Percentiles rank a stretch among this genome's conserved stretches.
Evolutionary conservation across 176 grass and related monocot species (phyloP).

Genomic region (Oryza brachyantha): DNA sequence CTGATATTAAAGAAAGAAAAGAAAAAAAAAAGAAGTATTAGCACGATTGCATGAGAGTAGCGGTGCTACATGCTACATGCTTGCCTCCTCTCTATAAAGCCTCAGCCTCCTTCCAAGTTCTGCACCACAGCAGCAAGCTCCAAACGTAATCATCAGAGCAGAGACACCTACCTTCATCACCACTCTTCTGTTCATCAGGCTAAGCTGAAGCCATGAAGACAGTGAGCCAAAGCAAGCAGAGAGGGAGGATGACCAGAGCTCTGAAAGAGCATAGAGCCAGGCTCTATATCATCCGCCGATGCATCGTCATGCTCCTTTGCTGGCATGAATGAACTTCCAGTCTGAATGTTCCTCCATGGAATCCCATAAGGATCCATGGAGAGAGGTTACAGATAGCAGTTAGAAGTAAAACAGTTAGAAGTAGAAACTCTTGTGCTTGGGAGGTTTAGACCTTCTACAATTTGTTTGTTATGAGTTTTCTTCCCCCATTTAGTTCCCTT

Average conservation of each 20-base stretch:
- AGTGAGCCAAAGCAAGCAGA: constrained; percentile 47
- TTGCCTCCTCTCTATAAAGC: constrained; percentile 51
- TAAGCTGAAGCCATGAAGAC: constrained; percentile 39
- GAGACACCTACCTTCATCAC: background rate
- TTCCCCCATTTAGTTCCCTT: background rate
- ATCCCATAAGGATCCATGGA: constrained; percentile 26
- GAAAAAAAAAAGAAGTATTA: background rate
- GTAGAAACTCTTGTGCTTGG: constrained; percentile 24
- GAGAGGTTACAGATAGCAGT: constrained; percentile 28
- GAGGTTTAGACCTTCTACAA: constrained; percentile 13
- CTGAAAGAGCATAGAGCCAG: constrained; percentile 64
- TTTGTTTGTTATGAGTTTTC: constrained; percentile 13
- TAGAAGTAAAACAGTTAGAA: constrained; percentile 17
- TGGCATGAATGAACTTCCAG: constrained; percentile 55
- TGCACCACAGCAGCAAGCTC: constrained; percentile 33
- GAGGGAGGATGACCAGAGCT: constrained; percentile 45
- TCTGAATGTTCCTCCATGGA: constrained; percentile 20
- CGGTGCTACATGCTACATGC: constrained; percentile 31
- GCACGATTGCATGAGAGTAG: constrained; percentile 42
- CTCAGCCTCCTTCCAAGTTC: constrained; percentile 1
- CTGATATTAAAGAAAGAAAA: constrained; percentile 13
- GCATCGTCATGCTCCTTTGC: constrained; percentile 76
- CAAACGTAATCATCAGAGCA: constrained; percentile 17
- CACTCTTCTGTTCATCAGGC: constrained; percentile 17
- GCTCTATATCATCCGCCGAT: constrained; percentile 65